Evolutionary conservation across 257 asterid genomes (phyloP), one percentile per base, ranked within the genome.

Genomic region (Primulina huaijiensis): DNA sequence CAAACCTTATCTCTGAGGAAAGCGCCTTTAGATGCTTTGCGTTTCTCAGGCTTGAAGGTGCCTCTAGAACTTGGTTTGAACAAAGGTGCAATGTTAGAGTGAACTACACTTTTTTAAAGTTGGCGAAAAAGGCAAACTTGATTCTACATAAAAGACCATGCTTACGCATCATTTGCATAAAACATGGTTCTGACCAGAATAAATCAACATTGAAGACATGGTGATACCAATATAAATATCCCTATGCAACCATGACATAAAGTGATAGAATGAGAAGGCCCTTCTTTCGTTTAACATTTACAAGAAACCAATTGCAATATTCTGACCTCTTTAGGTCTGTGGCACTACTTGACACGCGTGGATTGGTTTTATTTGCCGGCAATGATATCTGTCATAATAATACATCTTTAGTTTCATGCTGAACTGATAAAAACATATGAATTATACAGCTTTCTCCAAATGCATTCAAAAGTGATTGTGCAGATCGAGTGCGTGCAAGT

Each of bases 311-410:
- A 43, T 53, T 34, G 29, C 64, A 52, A 35, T 34, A 68, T 29
- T 73, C 80, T 56, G 68, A 85, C 86, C 87, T 80, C 75, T 69
- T 74, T 37, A 63, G 62, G 14, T 76, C 72, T 53, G 80, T 71
- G 63, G 69, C 68, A 64, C 67, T 61, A 74, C 70, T 62, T 52
- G 73, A 76, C 63, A 59, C 4, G 33, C 30, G 68, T 52, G 68
- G 30, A 66, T 67, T 76, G 53, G 77, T 69, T 34, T 27, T 38
- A 23, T 65, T 68, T 19, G 58, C 20, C 31, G 52, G 20, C 2
- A 8, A 78, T 65, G 67, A 64, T 59, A 67, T 80, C 87, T 84
- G 85, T 77, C 69, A 16, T 23, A 34, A 46, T 17, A 56, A 76
- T 46, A 65, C 30, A 34, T 59, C 50, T 63, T 70, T 60, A 72